These are phyloP conservation scores for Phytopythium aichiense DNA, from an alignment of 352 stramenopile species.

Conservation along the genomic window DNA sequence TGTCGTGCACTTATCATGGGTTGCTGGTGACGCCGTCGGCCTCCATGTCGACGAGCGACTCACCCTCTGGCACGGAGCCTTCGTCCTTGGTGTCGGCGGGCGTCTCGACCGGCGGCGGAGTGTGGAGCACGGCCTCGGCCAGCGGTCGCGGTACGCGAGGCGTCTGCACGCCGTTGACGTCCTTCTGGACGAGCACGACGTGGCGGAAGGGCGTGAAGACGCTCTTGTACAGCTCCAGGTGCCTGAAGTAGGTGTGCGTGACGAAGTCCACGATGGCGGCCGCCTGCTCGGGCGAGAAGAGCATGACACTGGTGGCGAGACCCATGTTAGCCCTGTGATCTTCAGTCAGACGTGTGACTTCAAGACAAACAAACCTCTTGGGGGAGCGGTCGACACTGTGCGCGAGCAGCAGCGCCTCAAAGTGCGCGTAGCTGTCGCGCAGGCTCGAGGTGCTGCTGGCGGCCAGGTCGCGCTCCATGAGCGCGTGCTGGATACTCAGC, in stretches of 20 bases:
- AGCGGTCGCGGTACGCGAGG: conserved; percentile 33
- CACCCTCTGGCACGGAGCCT: background rate
- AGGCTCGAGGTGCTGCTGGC: conserved; percentile 42
- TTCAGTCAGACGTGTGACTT: no score
- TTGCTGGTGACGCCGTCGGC: conserved; percentile 3
- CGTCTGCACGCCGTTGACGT: conserved; percentile 41
- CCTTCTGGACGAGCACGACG: conserved; percentile 40
- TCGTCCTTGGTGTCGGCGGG: conserved; percentile 2
- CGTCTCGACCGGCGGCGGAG: background rate
- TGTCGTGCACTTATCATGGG: conserved; percentile 2
- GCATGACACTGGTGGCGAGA: conserved; percentile 29
- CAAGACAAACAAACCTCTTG: conserved; percentile 36
- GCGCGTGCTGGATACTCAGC: conserved; percentile 57
- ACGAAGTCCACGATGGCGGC: conserved; percentile 64
- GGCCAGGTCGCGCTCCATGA: conserved; percentile 60
- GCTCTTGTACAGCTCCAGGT: conserved; percentile 78
- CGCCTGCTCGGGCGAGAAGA: conserved; percentile 57
- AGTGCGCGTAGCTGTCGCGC: conserved; percentile 44
- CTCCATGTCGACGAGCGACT: conserved; percentile 5
- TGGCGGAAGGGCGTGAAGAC: conserved; percentile 70
- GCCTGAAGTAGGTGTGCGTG: conserved; percentile 74
- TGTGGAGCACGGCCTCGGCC: conserved; percentile 34
- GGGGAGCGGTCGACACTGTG: conserved; percentile 69
- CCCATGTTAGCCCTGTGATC: background rate
- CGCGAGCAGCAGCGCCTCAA: conserved; percentile 54